phyloP scores from a whole-genome alignment of 2,329 filamentous ascomycete species.

The Eurotiales sp. region DNA sequence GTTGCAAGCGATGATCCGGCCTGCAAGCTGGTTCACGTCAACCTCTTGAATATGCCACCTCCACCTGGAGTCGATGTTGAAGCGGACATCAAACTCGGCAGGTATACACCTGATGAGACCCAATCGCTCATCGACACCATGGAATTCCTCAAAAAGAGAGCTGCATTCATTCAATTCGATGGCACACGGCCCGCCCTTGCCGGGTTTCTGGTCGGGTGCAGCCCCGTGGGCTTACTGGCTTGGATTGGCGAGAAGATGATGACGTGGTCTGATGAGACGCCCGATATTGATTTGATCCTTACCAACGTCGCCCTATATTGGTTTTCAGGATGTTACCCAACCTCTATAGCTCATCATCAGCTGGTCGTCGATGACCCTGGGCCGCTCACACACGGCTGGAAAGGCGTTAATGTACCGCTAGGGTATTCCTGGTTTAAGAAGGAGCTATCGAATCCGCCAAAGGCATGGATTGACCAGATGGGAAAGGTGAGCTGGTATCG shows the following conservation, averaged over 20 bases:
- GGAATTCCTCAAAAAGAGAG: neutral
- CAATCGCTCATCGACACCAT: neutral
- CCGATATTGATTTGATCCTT: neutral
- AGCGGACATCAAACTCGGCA: neutral
- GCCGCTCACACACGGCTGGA: neutral
- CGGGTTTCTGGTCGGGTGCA: neutral
- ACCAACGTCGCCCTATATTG: constrained; percentile 1
- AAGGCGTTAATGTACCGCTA: constrained; percentile 1
- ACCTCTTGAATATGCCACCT: neutral
- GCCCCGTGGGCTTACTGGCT: neutral
- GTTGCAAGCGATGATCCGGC: constrained; percentile 2
- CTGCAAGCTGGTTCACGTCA: constrained; percentile 4
- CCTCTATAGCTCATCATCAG: neutral
- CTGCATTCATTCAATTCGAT: constrained; percentile 2
- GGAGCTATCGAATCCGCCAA: constrained; percentile 3
- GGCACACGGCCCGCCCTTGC: neutral
- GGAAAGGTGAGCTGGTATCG: constrained; percentile 6
- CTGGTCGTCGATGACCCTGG: neutral
- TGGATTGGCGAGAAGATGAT: constrained; percentile 5
- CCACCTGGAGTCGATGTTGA: constrained; percentile 1
- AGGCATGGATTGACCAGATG: neutral
- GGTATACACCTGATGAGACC: neutral
- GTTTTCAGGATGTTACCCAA: constrained; percentile 5
- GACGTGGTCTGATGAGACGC: neutral
- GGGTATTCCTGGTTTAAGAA: constrained; percentile 5